Evolutionary conservation across 2,329 filamentous ascomycete species (phyloP), one percentile per base, ranked within the genome.

Genomic region (Alternaria postmessia): DNA sequence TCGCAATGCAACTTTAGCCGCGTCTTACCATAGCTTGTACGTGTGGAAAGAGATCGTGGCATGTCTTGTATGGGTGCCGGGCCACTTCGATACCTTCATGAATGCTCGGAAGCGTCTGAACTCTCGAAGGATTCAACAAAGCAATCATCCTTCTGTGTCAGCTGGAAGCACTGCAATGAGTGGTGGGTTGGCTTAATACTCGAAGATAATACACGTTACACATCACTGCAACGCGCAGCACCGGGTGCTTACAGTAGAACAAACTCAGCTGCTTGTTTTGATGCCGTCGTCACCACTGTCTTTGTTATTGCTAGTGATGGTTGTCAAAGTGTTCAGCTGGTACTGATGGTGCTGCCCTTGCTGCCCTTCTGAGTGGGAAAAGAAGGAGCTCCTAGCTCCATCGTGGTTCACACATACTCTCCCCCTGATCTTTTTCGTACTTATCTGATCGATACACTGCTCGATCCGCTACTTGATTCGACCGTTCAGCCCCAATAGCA

Each of bases 31-130:
- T 0, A 1, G n/a, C 14, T 3, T 9, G 1, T 14, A 1, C 20
- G 0, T 1, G 2, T 4, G 0, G 0, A 4, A 6, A 0, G 46
- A 7, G 7, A 34, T n/a, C 1, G 4, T 22, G 20, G n/a, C 32
- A 20, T 2, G 3, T 5, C 32, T 14, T 14, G 12, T 16, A 14
- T 3, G 1, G 32, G 32, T 36, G 12, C 12, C 12, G 5, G 6
- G 5, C 32, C 32, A 16, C 5, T 14, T 14, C 11, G 14, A 36
- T 14, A 36, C 32, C 5, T 7, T 0, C 5, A 1, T 36, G 32
- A 5, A 16, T 36, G 12, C 12, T 30, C 28, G 28, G 4, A 11
- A 11, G 9, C 11, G 4, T 30, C 28, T 26, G 28, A 5, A 30
- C 28, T 11, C 28, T 11, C 9, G 5, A 30, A 11, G 11, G 28